phyloP scores from a whole-genome alignment of 441 rosid species.

The Erysimum pusillum region DNA sequence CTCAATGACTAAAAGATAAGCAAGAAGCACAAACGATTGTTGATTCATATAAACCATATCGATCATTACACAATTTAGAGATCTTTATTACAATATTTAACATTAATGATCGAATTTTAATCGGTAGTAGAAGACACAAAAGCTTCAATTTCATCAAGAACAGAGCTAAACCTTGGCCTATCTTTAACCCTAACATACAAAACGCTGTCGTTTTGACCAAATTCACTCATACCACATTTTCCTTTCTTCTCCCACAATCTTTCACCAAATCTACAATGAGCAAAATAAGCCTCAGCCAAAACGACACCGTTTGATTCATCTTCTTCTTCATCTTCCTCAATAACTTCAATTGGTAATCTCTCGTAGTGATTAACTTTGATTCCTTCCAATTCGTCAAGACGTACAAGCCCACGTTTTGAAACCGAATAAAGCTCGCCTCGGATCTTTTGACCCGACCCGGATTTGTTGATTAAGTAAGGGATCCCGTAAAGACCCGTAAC shows the following conservation, averaged over 20 bases:
- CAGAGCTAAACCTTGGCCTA: slow-evolving; percentile 39
- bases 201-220: slow-evolving; percentile 37
- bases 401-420: slow-evolving; percentile 56
- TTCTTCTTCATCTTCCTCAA: background rate
- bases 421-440: slow-evolving; percentile 75
- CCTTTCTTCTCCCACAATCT: slow-evolving; percentile 66
- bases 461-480: slow-evolving; percentile 69
- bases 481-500: slow-evolving; percentile 76
- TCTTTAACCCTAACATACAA: slow-evolving; percentile 54
- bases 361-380: slow-evolving; percentile 68
- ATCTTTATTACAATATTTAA: background rate
- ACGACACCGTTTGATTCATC: slow-evolving; percentile 43
- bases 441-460: slow-evolving; percentile 60
- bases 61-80: background rate
- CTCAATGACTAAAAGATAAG: background rate
- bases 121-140: slow-evolving; percentile 44
- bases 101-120: background rate
- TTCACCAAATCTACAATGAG: slow-evolving; percentile 63
- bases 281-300: slow-evolving; percentile 70
- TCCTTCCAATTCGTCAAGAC: slow-evolving; percentile 72
- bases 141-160: slow-evolving; percentile 48
- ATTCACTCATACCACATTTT: slow-evolving; percentile 51
- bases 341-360: slow-evolving; percentile 59
- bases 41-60: background rate
- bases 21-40: too few species aligned